phyloP scores from a whole-genome alignment of 371 early-diverging fungal genomes.

The Circinella minor region DNA sequence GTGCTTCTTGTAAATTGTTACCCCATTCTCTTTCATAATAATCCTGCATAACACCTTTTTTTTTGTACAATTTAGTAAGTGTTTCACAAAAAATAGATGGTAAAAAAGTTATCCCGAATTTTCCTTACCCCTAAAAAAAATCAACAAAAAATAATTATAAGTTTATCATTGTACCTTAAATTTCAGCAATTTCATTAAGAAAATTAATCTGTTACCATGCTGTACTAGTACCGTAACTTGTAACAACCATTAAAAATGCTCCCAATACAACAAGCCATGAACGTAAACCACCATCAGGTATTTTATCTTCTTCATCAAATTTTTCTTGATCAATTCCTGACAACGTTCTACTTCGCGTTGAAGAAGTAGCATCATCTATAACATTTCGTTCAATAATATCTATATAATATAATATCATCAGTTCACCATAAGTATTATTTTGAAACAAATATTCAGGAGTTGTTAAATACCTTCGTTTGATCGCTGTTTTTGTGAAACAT shows the following conservation, averaged over 20 bases:
- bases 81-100: background rate
- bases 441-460: no score
- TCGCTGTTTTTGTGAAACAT: no score
- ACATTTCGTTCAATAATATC: background rate
- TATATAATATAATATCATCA: background rate
- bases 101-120: background rate
- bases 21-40: conserved; percentile 30
- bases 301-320: conserved; percentile 9
- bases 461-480: background rate
- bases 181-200: background rate
- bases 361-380: background rate
- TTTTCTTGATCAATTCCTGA: background rate
- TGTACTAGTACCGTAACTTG: conserved; percentile 48
- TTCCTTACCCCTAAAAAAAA: conserved; percentile 6
- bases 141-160: background rate
- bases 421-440: no score
- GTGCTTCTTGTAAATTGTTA: conserved; percentile 11
- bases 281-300: conserved; percentile 49
- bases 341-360: background rate
- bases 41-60: conserved; percentile 36
- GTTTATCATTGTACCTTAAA: background rate
- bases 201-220: conserved; percentile 29
- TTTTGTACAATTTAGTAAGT: no score
- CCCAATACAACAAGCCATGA: conserved; percentile 65
- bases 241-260: conserved; percentile 58